A percentile compares a stretch with the other conserved stretches of the same genome.
These are phyloP conservation scores for Elsinoe australis DNA, from an alignment of 2,329 filamentous ascomycete species.

Conservation along the genomic window DNA sequence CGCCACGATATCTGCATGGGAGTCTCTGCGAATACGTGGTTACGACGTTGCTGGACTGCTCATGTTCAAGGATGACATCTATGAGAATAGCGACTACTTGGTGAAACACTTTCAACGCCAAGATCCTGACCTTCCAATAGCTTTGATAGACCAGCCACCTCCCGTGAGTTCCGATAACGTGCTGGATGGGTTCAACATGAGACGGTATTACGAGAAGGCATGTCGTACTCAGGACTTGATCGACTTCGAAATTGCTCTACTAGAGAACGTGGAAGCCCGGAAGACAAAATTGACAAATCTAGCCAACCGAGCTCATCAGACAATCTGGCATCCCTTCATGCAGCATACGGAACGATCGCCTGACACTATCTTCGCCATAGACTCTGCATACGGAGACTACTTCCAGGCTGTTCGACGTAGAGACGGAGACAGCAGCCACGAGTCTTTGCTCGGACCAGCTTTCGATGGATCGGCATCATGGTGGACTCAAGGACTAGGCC, in stretches of 20 bases:
- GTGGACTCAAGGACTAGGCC: conserved; percentile 86
- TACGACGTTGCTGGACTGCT: conserved; percentile 67
- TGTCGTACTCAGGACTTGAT: conserved; percentile 36
- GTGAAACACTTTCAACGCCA: conserved; percentile 52
- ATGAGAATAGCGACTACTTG: conserved; percentile 62
- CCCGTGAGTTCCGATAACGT: conserved; percentile 48
- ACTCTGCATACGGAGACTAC: conserved; percentile 70
- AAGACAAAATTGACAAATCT: conserved; percentile 55
- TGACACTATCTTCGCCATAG: conserved; percentile 63
- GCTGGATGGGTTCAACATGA: conserved; percentile 51
- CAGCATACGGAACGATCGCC: conserved; percentile 61
- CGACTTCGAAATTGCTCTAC: conserved; percentile 45
- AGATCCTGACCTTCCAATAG: not conserved
- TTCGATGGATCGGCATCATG: conserved; percentile 83
- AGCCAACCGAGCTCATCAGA: conserved; percentile 51
- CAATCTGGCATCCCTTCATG: conserved; percentile 83
- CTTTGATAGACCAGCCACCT: conserved; percentile 32
- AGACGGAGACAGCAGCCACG: conserved; percentile 23
- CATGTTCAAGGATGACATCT: conserved; percentile 58
- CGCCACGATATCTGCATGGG: conserved; percentile 69
- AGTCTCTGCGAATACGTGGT: conserved; percentile 68
- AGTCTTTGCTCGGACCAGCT: conserved; percentile 48
- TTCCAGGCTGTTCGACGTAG: conserved; percentile 53
- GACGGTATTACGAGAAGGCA: conserved; percentile 53
- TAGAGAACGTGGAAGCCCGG: conserved; percentile 48